These are phyloP conservation scores for Amanita phalloides DNA, from an alignment of 768 basidiomycete genomes.

Conservation along the genomic window DNA sequence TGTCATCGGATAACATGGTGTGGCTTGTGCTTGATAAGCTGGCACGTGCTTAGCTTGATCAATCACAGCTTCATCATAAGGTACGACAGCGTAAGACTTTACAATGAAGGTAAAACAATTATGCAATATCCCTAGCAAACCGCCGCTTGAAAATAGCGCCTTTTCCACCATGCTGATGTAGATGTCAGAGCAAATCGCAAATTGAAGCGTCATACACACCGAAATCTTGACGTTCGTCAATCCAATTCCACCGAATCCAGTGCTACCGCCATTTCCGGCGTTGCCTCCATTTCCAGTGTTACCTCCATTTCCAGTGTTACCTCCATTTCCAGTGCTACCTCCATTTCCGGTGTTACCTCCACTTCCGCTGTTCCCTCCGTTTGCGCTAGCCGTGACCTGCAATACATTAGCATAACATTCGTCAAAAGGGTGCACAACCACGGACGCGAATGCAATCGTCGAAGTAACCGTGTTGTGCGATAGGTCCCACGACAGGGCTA, in stretches of 20 bases:
- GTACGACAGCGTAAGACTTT: background rate
- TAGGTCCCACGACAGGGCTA: conserved; percentile 42
- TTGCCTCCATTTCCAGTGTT: too few species aligned
- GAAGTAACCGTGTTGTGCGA: conserved; percentile 50
- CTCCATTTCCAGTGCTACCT: too few species aligned
- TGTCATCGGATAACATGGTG: conserved; percentile 59
- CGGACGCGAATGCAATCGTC: conserved; percentile 54
- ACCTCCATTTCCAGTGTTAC: too few species aligned
- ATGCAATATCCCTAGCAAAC: background rate
- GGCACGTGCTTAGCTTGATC: too few species aligned
- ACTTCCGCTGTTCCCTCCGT: background rate
- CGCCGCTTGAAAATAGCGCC: background rate
- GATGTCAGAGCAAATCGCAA: background rate
- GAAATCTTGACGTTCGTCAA: background rate
- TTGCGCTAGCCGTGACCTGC: conserved; percentile 20
- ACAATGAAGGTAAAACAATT: background rate
- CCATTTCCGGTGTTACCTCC: background rate
- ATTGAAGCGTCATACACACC: background rate
- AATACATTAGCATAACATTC: conserved; percentile 4
- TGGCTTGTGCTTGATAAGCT: too few species aligned
- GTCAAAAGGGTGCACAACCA: conserved; percentile 7
- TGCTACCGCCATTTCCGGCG: too few species aligned
- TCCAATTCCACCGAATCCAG: too few species aligned
- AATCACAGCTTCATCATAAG: too few species aligned
- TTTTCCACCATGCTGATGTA: background rate